These are phyloP conservation scores for Escallonia herrerae DNA, from an alignment of 129 eudicot species.

Conservation along the genomic window DNA sequence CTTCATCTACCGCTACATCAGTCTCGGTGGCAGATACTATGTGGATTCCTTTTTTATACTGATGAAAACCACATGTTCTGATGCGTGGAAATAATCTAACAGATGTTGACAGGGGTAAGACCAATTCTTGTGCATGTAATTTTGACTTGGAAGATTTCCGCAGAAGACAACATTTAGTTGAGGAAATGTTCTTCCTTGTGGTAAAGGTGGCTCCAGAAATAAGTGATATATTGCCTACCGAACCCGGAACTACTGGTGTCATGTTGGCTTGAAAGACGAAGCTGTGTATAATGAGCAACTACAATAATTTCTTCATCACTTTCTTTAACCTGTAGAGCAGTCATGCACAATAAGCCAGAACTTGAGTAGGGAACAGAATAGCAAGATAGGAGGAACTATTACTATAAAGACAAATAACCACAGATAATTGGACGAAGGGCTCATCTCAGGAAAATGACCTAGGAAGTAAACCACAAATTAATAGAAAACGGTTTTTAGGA, in stretches of 20 bases:
- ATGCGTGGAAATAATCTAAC: constrained; percentile 56
- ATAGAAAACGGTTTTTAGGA: too few species aligned
- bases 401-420: too few species aligned
- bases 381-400: too few species aligned
- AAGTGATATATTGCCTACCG: constrained; percentile 39
- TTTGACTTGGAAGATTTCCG: constrained; percentile 35
- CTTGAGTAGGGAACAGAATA: background rate
- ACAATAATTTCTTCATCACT: constrained; percentile 26
- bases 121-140: constrained; percentile 36
- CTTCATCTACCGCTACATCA: constrained; percentile 65
- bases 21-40: constrained; percentile 48
- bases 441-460: too few species aligned
- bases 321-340: constrained; percentile 33
- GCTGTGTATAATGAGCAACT: constrained; percentile 16
- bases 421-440: too few species aligned
- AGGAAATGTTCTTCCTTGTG: constrained; percentile 31
- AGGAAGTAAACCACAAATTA: too few species aligned
- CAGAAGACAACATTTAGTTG: constrained; percentile 34
- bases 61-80: constrained; percentile 25
- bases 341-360: constrained; percentile 9
- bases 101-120: constrained; percentile 55
- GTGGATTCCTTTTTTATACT: constrained; percentile 24
- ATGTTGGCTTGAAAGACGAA: constrained; percentile 34
- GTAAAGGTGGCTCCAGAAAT: constrained; percentile 31
- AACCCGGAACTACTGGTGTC: constrained; percentile 58